Percentiles rank a stretch among this genome's conserved stretches.
phyloP scores from a whole-genome alignment of 2,329 filamentous ascomycete species.

The Ustulina deusta region DNA sequence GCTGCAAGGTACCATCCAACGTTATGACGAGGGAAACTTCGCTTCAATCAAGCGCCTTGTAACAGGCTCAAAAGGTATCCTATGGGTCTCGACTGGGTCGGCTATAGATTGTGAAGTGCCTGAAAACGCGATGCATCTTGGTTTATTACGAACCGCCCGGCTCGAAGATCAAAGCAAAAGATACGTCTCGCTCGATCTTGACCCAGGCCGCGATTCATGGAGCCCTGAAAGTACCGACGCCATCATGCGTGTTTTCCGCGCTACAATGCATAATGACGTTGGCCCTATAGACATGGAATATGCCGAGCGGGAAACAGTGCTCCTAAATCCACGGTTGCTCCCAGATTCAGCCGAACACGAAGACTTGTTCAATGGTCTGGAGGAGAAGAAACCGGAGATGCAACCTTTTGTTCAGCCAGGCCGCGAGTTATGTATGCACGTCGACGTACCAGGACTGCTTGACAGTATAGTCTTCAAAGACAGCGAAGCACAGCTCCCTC shows the following conservation, averaged over 20 bases:
- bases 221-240: not conserved
- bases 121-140: constrained; percentile 35
- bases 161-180: constrained; percentile 40
- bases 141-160: constrained; percentile 44
- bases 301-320: constrained; percentile 27
- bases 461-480: constrained; percentile 35
- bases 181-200: constrained; percentile 46
- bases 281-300: constrained; percentile 33
- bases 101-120: constrained; percentile 37
- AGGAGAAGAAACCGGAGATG: constrained; percentile 19
- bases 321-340: constrained; percentile 25
- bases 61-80: constrained; percentile 23
- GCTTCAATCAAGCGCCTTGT: constrained; percentile 26
- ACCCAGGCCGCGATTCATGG: constrained; percentile 34
- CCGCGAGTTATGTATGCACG: constrained; percentile 32
- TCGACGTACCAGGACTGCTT: constrained; percentile 27
- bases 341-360: constrained; percentile 20
- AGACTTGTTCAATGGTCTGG: not conserved
- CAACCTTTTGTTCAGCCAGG: constrained; percentile 23
- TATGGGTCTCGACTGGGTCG: constrained; percentile 37
- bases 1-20: constrained; percentile 2
- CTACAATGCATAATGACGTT: constrained; percentile 4
- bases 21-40: constrained; percentile 20
- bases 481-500: not conserved
- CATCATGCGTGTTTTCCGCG: constrained; percentile 29